These are phyloP conservation scores for Aspergillus texensis DNA, from an alignment of 2,329 filamentous ascomycete genomes.

Conservation along the genomic window DNA sequence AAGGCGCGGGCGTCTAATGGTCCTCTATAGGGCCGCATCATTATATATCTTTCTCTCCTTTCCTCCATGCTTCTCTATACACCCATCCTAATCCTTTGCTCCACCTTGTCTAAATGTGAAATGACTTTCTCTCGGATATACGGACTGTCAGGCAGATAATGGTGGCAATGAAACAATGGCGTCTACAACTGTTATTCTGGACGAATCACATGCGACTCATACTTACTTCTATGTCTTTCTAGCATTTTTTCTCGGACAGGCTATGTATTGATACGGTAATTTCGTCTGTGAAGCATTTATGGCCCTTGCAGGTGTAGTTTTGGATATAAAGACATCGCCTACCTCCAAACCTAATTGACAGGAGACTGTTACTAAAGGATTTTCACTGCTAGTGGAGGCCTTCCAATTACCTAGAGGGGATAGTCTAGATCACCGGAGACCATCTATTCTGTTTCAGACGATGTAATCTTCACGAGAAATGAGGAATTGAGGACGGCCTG, in stretches of 20 bases:
- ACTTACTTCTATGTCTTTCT: background rate
- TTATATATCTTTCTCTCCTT: slow-evolving; percentile 12
- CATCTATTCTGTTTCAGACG: background rate
- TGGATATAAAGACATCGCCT: background rate
- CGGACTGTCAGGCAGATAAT: background rate
- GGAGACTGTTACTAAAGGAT: background rate
- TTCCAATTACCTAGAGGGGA: background rate
- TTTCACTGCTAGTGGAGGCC: background rate
- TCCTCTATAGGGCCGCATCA: slow-evolving; percentile 8
- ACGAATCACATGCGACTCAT: background rate
- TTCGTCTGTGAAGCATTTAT: background rate
- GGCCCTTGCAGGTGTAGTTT: background rate
- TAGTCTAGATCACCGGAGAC: background rate
- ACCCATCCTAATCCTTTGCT: background rate
- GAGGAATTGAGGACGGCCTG: background rate
- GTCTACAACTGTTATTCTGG: background rate
- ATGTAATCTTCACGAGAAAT: background rate
- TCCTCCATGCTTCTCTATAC: slow-evolving; percentile 7
- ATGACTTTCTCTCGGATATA: background rate
- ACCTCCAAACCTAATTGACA: background rate
- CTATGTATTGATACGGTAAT: background rate
- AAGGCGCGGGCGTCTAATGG: slow-evolving; percentile 30
- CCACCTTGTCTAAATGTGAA: background rate
- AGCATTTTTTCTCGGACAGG: background rate
- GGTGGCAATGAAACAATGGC: background rate